Conservation (phyloP, 1,284 basidiomycete genomes). For the Xerocomus amazonicus region DNA sequence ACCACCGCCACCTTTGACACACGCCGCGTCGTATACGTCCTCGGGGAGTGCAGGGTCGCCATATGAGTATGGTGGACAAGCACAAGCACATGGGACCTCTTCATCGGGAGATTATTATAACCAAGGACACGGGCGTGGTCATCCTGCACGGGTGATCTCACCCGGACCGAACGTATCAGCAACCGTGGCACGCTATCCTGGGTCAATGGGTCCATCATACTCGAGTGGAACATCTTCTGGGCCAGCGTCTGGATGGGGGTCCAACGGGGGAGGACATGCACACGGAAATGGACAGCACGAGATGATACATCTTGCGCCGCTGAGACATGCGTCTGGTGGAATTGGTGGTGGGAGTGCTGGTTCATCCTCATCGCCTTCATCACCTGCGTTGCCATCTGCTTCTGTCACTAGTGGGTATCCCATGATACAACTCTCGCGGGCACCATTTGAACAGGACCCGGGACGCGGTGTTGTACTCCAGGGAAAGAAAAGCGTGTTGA, state of each 20-base stretch:
- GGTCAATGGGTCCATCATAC: conserved; percentile 13
- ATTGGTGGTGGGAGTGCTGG: conserved; percentile 8
- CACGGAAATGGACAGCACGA: conserved; percentile 31
- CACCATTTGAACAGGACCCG: conserved; percentile 31
- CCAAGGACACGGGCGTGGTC: conserved; percentile 18
- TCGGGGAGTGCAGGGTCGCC: conserved; percentile 25
- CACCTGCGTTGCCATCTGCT: conserved; percentile 23
- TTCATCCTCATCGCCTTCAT: conserved; percentile 27
- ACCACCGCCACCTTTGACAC: conserved; percentile 15
- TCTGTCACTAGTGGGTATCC: conserved; percentile 26
- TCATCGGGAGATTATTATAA: conserved; percentile 26
- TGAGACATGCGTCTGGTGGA: conserved; percentile 30
- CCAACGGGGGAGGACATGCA: conserved; percentile 13
- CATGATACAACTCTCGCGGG: conserved; percentile 33
- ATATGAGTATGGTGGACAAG: conserved; percentile 27
- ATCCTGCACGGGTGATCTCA: conserved; percentile 22
- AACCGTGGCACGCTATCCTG: conserved; percentile 16
- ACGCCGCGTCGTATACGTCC: conserved; percentile 21
- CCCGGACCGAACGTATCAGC: conserved; percentile 18
- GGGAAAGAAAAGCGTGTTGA: conserved; percentile 63
- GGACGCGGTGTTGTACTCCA: conserved; percentile 25
- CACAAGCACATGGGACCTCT: conserved; percentile 16
- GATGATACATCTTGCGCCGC: conserved; percentile 56
- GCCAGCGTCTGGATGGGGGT: conserved; percentile 17
- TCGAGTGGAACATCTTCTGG: conserved; percentile 2